phyloP scores from a whole-genome alignment of 768 basidiomycete genomes.

The Albatrellus ellisii region DNA sequence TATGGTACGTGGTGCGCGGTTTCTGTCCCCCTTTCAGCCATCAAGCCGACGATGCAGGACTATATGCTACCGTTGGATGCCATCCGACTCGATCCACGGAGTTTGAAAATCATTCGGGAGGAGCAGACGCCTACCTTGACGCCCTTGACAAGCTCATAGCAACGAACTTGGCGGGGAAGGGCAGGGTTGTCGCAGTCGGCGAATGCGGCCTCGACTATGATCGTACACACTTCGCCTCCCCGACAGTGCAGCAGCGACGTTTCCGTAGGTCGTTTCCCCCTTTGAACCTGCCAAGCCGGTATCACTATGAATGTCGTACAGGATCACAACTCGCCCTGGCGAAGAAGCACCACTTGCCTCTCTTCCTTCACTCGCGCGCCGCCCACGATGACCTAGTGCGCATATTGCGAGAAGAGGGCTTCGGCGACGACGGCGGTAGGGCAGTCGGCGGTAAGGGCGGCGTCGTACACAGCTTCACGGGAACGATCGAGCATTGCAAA shows the following conservation, averaged over 20 bases:
- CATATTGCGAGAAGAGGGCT: constrained; percentile 55
- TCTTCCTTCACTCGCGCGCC: constrained; percentile 76
- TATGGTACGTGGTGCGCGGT: constrained; percentile 25
- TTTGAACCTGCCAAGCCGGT: background rate
- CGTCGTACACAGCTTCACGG: constrained; percentile 79
- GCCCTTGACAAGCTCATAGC: constrained; percentile 43
- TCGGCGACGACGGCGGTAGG: constrained; percentile 40
- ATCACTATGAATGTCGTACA: constrained; percentile 10
- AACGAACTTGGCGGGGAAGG: constrained; percentile 34
- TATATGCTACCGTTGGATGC: constrained; percentile 67
- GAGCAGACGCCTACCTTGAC: constrained; percentile 46
- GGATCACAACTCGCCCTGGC: constrained; percentile 50
- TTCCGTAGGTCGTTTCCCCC: constrained; percentile 36
- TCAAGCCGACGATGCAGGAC: constrained; percentile 22
- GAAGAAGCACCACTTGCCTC: constrained; percentile 56
- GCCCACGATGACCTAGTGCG: constrained; percentile 57
- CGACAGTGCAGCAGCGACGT: constrained; percentile 44
- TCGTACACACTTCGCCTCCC: constrained; percentile 48
- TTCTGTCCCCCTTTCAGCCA: background rate
- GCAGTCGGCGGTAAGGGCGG: constrained; percentile 50
- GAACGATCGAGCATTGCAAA: constrained; percentile 41
- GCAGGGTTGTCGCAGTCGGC: constrained; percentile 58
- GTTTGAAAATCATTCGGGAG: constrained; percentile 43
- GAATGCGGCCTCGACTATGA: constrained; percentile 83
- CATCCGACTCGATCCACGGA: constrained; percentile 68